Evolutionary conservation across 2,329 filamentous ascomycete genomes (phyloP).

Genomic region (Teratosphaeria pseudoeucalypti): DNA sequence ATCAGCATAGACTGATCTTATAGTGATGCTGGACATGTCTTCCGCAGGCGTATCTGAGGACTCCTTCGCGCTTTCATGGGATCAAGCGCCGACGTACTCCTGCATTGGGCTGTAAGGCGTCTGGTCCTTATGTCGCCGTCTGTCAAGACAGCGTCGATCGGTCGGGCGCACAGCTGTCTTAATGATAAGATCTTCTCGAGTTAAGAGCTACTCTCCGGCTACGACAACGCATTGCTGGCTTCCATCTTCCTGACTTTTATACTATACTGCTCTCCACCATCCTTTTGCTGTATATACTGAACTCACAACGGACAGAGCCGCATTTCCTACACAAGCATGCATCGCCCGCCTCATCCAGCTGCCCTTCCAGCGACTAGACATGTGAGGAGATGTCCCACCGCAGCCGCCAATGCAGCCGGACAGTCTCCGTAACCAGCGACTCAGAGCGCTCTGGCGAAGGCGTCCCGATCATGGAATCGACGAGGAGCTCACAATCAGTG

Average conservation of each 20-base stretch:
- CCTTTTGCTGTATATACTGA: neutral
- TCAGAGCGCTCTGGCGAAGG: neutral
- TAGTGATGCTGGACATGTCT: neutral
- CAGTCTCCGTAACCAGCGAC: neutral
- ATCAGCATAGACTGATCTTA: neutral
- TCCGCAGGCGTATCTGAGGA: neutral
- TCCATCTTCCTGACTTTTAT: neutral
- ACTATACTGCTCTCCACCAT: neutral
- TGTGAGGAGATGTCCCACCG: conserved; percentile 44
- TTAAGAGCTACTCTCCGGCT: neutral
- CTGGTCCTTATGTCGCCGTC: neutral
- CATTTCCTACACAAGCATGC: neutral
- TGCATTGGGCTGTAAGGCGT: neutral
- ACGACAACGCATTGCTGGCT: neutral
- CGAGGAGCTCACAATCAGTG: neutral
- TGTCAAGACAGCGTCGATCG: neutral
- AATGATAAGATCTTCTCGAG: neutral
- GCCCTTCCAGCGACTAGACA: conserved; percentile 51
- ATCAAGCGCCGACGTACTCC: neutral
- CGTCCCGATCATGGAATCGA: neutral
- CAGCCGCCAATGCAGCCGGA: neutral
- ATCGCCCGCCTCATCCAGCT: conserved; percentile 30
- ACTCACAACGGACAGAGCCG: neutral
- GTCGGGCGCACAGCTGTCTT: neutral
- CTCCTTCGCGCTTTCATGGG: neutral